Evolutionary conservation across 176 grass and related monocot species (phyloP).

Genomic region (Raddia guianensis): DNA sequence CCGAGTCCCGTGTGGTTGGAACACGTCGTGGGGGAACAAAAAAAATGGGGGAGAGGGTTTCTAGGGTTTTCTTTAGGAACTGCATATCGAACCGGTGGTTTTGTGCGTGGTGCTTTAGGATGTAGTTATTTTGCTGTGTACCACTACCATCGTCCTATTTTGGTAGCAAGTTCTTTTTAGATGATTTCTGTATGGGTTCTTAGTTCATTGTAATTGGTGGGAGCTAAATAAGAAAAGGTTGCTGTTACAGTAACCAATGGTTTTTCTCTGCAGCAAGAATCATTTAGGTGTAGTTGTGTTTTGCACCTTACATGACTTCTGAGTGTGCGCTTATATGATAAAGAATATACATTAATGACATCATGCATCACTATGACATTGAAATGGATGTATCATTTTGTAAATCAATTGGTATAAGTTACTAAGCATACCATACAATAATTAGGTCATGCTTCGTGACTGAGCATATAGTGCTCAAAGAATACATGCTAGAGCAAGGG

Average conservation of each 20-base stretch:
- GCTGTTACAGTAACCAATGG: not conserved
- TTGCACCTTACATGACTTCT: not conserved
- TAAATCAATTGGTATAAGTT: not conserved
- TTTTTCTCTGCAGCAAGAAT: not conserved
- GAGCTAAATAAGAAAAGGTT: too few species aligned
- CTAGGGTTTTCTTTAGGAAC: conserved; percentile 1
- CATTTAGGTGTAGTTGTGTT: not conserved
- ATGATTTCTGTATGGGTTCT: not conserved
- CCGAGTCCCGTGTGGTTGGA: not conserved
- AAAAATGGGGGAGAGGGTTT: not conserved
- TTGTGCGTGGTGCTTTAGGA: not conserved
- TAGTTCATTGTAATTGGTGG: not conserved
- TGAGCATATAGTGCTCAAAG: not conserved
- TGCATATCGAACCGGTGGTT: not conserved
- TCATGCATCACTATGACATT: not conserved
- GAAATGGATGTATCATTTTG: not conserved
- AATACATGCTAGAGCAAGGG: not conserved
- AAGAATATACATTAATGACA: not conserved
- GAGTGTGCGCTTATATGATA: too few species aligned
- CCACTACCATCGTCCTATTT: not conserved
- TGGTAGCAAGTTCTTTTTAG: not conserved
- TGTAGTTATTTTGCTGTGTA: conserved; percentile 5
- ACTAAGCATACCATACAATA: not conserved
- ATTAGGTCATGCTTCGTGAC: not conserved
- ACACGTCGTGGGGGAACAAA: not conserved